These are phyloP conservation scores for Medicago ruthenica DNA, from an alignment of 306 rosid species.

Conservation along the genomic window DNA sequence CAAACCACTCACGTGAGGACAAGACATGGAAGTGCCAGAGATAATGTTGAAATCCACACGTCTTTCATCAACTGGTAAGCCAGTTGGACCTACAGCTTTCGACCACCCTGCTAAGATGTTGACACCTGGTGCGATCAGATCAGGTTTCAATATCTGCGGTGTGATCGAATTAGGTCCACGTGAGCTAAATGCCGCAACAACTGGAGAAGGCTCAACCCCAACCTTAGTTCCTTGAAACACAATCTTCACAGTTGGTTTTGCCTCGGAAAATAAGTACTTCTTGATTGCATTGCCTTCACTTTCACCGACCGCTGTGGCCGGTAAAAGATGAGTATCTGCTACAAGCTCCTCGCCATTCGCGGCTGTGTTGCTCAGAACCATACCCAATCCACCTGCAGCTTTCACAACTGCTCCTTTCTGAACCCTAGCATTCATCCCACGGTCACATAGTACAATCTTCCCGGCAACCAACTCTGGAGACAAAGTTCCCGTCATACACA, in stretches of 20 bases:
- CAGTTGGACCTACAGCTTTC: slow-evolving; percentile 69
- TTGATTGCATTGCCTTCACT: slow-evolving; percentile 59
- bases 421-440: slow-evolving; percentile 81
- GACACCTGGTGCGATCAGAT: slow-evolving; percentile 93
- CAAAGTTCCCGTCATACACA: slow-evolving; percentile 77
- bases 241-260: slow-evolving; percentile 67
- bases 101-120: slow-evolving; percentile 95
- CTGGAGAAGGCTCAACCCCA: slow-evolving; percentile 87
- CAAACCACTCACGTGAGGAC: slow-evolving; percentile 93
- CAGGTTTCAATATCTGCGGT: slow-evolving; percentile 76
- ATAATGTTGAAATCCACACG: slow-evolving; percentile 91
- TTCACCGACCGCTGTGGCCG: slow-evolving; percentile 77
- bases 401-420: slow-evolving; percentile 89
- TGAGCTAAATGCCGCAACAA: slow-evolving; percentile 91
- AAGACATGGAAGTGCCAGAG: slow-evolving; percentile 96
- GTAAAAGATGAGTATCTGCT: slow-evolving; percentile 85
- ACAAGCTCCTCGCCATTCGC: slow-evolving; percentile 89
- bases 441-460: slow-evolving; percentile 80
- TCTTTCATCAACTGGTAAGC: slow-evolving; percentile 58
- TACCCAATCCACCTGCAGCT: slow-evolving; percentile 78
- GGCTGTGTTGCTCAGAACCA: slow-evolving; percentile 79
- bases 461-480: slow-evolving; percentile 75
- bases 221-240: slow-evolving; percentile 78
- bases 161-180: slow-evolving; percentile 81
- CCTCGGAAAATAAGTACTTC: slow-evolving; percentile 56